Evolutionary conservation across 768 basidiomycete genomes (phyloP).

Genomic region (Vararia minispora): DNA sequence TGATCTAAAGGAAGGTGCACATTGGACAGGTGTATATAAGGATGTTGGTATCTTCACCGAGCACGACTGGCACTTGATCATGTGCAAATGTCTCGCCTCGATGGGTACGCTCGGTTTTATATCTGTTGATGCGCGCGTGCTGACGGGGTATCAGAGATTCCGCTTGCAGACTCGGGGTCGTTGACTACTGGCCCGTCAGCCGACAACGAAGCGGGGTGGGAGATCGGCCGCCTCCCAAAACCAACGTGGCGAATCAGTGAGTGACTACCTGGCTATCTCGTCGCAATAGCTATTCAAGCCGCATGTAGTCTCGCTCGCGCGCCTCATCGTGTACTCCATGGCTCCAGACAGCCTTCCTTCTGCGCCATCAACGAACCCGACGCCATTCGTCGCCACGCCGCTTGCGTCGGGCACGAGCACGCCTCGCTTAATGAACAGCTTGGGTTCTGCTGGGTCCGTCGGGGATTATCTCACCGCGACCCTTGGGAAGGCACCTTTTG

Average conservation of each 20-base stretch:
- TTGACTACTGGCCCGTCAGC: constrained; percentile 67
- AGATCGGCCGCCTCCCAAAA: constrained; percentile 62
- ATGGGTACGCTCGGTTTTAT: constrained; percentile 43
- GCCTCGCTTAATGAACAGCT: constrained; percentile 32
- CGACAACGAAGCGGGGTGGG: constrained; percentile 63
- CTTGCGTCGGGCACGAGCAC: constrained; percentile 51
- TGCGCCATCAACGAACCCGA: constrained; percentile 51
- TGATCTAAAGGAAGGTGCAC: constrained; percentile 25
- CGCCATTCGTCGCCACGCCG: constrained; percentile 70
- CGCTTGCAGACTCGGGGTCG: constrained; percentile 62
- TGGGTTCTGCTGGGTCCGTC: constrained; percentile 25
- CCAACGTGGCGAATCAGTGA: constrained; percentile 63
- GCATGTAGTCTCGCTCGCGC: constrained; percentile 59
- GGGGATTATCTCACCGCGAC: constrained; percentile 53
- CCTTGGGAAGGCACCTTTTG: constrained; percentile 32
- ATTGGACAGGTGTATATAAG: constrained; percentile 42
- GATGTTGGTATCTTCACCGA: constrained; percentile 77
- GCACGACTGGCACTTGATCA: constrained; percentile 74
- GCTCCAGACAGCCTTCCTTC: constrained; percentile 47
- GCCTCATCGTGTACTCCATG: constrained; percentile 87
- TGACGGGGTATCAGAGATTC: constrained; percentile 40
- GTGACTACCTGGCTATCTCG: constrained; percentile 17
- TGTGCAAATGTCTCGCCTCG: constrained; percentile 80
- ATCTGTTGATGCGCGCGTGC: constrained; percentile 1
- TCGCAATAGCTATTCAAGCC: constrained; percentile 10